phyloP scores from a whole-genome alignment of 2,329 filamentous ascomycete species.

The Fusarium sp. region DNA sequence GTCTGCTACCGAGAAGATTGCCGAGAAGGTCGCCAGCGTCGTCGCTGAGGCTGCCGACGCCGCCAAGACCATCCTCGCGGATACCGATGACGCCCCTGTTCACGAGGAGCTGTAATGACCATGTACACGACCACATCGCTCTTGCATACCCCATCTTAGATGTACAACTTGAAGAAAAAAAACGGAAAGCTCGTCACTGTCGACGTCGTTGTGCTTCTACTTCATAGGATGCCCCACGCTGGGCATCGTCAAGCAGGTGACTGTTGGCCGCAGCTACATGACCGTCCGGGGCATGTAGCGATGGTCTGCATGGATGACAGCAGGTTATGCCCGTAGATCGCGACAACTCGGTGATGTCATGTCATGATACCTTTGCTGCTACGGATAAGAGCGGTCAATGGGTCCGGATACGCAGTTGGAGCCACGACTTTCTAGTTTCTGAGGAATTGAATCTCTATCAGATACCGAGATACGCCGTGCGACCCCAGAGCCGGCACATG shows the following conservation, averaged over 20 bases:
- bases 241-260: slow-evolving; percentile 14
- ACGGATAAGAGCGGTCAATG: not conserved
- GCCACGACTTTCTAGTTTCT: not conserved
- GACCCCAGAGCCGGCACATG: not conserved
- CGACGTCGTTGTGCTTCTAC: slow-evolving; percentile 14
- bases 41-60: slow-evolving; percentile 63
- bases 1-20: slow-evolving; percentile 52
- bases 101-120: slow-evolving; percentile 68
- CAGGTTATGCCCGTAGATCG: slow-evolving; percentile 28
- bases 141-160: slow-evolving; percentile 19
- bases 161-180: slow-evolving; percentile 7
- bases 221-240: slow-evolving; percentile 6
- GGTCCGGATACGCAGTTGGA: not conserved
- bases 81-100: slow-evolving; percentile 67
- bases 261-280: slow-evolving; percentile 22
- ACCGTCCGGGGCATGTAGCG: slow-evolving; percentile 9
- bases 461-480: slow-evolving; percentile 3
- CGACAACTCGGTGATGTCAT: slow-evolving; percentile 27
- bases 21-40: slow-evolving; percentile 60
- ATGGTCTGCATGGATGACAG: slow-evolving; percentile 15
- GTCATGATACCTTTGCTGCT: slow-evolving; percentile 9
- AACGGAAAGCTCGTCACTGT: not conserved
- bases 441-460: not conserved
- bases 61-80: slow-evolving; percentile 63
- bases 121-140: slow-evolving; percentile 18